phyloP scores from a whole-genome alignment of 2,329 filamentous ascomycete genomes.

The Botrytis porri region DNA sequence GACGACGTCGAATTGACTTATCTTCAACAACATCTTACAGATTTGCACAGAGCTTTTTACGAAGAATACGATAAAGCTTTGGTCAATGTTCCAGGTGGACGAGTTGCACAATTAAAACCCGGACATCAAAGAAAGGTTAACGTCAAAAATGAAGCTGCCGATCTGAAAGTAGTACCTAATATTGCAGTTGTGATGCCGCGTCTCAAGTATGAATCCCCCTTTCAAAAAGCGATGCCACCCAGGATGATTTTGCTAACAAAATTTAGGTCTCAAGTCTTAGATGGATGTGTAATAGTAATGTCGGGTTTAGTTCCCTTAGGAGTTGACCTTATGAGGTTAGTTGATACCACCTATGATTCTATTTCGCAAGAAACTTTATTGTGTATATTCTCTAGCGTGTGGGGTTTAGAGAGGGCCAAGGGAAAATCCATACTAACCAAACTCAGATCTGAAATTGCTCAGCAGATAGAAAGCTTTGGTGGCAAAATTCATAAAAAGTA shows the following conservation, averaged over 20 bases:
- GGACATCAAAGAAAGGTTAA: conserved; percentile 44
- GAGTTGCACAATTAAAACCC: conserved; percentile 41
- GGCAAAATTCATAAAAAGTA: conserved; percentile 54
- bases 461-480: conserved; percentile 85
- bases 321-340: conserved; percentile 63
- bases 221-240: background rate
- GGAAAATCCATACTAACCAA: conserved; percentile 14
- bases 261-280: conserved; percentile 58
- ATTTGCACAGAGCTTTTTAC: conserved; percentile 78
- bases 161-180: conserved; percentile 70
- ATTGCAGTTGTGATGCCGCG: conserved; percentile 78
- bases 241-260: conserved; percentile 26
- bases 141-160: conserved; percentile 42
- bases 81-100: conserved; percentile 40
- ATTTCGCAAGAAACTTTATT: conserved; percentile 8
- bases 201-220: conserved; percentile 57
- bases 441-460: conserved; percentile 72
- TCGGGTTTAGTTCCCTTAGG: conserved; percentile 87
- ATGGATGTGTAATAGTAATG: conserved; percentile 75
- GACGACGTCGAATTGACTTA: conserved; percentile 79
- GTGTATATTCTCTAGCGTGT: conserved; percentile 26
- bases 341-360: conserved; percentile 4
- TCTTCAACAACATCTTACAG: conserved; percentile 71
- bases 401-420: background rate
- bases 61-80: conserved; percentile 67